Base-by-base conservation (phyloP, 2,329 filamentous ascomycete species). In the Penicillium sp. region DNA sequence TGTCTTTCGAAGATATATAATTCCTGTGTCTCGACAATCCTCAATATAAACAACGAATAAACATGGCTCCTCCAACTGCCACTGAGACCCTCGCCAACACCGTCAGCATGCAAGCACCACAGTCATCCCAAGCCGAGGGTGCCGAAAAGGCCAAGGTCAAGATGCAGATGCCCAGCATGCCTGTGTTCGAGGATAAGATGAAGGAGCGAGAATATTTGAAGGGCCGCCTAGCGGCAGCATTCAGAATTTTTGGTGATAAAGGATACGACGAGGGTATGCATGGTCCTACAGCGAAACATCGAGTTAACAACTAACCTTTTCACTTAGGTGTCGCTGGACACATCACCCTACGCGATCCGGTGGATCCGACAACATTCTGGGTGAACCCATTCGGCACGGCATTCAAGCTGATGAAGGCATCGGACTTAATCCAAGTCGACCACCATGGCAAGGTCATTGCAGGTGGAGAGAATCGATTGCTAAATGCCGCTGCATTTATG, bases 381-480 rank as follows among this genome's bases (percentile, higher is more conserved):
- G 84, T 89, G 5, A 88, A 88, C 62, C 86, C 86, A 0, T 86
- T 88, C 55, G 85, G 85, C 11, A 79, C 84, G 2, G 79, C 83
- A 3, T 88, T 87, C 72, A 82, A 81, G 6, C 75, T 84, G 53
- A 82, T 89, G 43, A 87, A 84, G 55, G 79, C 81, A 0, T 86
- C 84, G 0, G 86, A 90, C 61, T 78, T 90, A n/a, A 88, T 90
- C 53, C 83, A 82, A 16, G 86, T 90, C 1, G 79, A 87, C 63
- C 78, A 84, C 50, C 70, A 80, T 0, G 87, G 87, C 2, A 74
- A 83, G 25, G 80, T 89, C 25, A 81, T 90, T 33, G 86, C 84
- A 11, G 86, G 87, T 4, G 87, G 86, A 0, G 68, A 72, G 1
- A 73, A 76, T 7, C 68, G 76, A 13, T 65, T 77, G 47, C 66